A percentile compares a stretch with the other conserved stretches of the same genome.
phyloP scores from a whole-genome alignment of 352 stramenopile species.

The Phytophthora fragariae region DNA sequence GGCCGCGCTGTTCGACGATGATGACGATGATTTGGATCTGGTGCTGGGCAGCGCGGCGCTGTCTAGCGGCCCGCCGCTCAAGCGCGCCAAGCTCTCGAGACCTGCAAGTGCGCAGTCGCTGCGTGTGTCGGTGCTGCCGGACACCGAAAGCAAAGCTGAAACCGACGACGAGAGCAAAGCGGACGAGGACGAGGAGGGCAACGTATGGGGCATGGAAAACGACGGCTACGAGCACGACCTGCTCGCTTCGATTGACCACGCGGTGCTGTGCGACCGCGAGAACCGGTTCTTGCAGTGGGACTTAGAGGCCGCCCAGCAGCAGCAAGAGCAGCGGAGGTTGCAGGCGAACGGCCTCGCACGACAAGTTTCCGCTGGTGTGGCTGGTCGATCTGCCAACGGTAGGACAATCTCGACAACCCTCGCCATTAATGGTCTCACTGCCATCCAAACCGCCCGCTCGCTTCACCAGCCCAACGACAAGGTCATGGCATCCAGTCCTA shows the following conservation, averaged over 20 bases:
- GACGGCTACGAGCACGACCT: constrained; percentile 77
- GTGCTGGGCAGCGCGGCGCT: constrained; percentile 21
- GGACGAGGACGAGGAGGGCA: constrained; percentile 62
- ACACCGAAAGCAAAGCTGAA: constrained; percentile 31
- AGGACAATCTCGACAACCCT: constrained; percentile 21
- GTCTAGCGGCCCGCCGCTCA: constrained; percentile 33
- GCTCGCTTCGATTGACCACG: constrained; percentile 80
- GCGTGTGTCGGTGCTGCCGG: constrained; percentile 19
- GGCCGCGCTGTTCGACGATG: constrained; percentile 57
- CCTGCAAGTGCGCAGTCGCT: constrained; percentile 14
- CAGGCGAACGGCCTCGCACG: constrained; percentile 22
- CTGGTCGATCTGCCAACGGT: constrained; percentile 16
- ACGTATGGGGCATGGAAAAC: constrained; percentile 79
- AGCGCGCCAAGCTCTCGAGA: constrained; percentile 43
- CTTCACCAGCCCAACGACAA: constrained; percentile 40
- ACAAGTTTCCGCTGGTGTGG: constrained; percentile 17
- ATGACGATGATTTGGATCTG: constrained; percentile 49
- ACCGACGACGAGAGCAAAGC: constrained; percentile 47
- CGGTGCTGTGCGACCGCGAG: constrained; percentile 81
- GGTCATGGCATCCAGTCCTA: constrained; percentile 65
- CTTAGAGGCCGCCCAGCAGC: constrained; percentile 59
- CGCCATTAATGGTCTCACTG: constrained; percentile 23
- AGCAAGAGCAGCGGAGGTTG: constrained; percentile 37
- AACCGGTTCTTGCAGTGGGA: constrained; percentile 86
- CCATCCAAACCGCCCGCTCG: constrained; percentile 32